phyloP scores from a whole-genome alignment of 2,329 filamentous ascomycete genomes.

The Chaetomium strumarium region DNA sequence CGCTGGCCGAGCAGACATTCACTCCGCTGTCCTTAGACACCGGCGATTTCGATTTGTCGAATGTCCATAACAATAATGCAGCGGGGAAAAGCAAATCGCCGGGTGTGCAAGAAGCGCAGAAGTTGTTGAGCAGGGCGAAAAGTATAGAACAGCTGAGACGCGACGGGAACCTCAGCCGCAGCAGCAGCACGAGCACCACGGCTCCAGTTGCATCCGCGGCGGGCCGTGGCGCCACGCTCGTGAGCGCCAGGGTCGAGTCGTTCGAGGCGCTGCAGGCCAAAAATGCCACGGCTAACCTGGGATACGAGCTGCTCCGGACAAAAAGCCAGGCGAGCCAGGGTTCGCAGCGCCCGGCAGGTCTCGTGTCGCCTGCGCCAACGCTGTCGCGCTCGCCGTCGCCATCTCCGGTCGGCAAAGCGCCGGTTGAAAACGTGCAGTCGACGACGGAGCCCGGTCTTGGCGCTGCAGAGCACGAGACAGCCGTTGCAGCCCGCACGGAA shows the following conservation, averaged over 20 bases:
- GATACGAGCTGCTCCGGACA: conserved; percentile 30
- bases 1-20: conserved; percentile 26
- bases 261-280: conserved; percentile 29
- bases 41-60: conserved; percentile 19
- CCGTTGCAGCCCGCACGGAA: conserved; percentile 11
- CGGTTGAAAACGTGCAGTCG: background rate
- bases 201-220: conserved; percentile 12
- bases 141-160: conserved; percentile 12
- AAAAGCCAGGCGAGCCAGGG: conserved; percentile 20
- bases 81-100: conserved; percentile 4
- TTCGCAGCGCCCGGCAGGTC: conserved; percentile 8
- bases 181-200: conserved; percentile 18
- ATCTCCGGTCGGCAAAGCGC: background rate
- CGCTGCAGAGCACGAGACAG: conserved; percentile 7
- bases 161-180: conserved; percentile 13
- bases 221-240: conserved; percentile 11
- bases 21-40: conserved; percentile 31
- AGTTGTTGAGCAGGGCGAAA: conserved; percentile 9
- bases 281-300: conserved; percentile 18
- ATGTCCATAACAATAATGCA: conserved; percentile 3
- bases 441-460: conserved; percentile 11
- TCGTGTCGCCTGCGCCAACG: conserved; percentile 18
- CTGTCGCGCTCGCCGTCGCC: conserved; percentile 15
- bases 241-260: conserved; percentile 31
- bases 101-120: background rate